Evolutionary conservation across 768 basidiomycete species (phyloP).

Genomic region (Xanthoconium purpureum): DNA sequence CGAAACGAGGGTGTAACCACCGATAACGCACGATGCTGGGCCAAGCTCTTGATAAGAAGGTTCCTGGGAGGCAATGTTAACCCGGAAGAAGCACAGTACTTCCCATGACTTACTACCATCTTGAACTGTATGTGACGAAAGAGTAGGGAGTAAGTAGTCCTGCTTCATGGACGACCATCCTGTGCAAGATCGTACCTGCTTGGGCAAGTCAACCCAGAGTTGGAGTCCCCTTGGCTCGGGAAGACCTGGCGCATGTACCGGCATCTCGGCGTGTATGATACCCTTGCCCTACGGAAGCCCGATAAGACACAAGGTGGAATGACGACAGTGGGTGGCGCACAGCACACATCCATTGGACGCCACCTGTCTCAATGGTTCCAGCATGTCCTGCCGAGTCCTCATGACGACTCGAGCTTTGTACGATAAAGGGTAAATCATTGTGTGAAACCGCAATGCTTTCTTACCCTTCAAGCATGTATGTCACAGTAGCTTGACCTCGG

Average conservation of each 20-base stretch:
- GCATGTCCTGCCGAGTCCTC: constrained; percentile 91
- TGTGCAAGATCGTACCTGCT: constrained; percentile 43
- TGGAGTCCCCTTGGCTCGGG: constrained; percentile 83
- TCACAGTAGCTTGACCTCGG: constrained; percentile 83
- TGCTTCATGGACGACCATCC: background rate
- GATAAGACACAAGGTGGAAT: background rate
- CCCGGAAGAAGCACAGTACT: background rate
- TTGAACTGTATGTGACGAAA: constrained; percentile 54
- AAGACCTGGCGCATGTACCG: constrained; percentile 61
- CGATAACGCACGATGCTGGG: constrained; percentile 49
- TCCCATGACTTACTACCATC: constrained; percentile 52
- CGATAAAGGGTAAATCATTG: background rate
- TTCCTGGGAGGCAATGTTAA: constrained; percentile 40
- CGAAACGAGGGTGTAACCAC: constrained; percentile 1
- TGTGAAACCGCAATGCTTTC: background rate
- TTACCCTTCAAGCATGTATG: constrained; percentile 85
- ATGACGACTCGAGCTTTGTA: constrained; percentile 64
- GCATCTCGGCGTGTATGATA: constrained; percentile 88
- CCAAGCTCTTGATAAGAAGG: constrained; percentile 83
- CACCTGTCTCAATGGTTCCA: constrained; percentile 73
- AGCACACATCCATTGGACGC: constrained; percentile 95
- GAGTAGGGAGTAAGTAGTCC: constrained; percentile 18
- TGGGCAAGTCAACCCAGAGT: constrained; percentile 82
- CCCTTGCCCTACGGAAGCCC: constrained; percentile 48
- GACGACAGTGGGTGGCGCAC: constrained; percentile 37